Base-by-base conservation (phyloP, 2,329 filamentous ascomycete genomes). In the Penicillium italicum region DNA sequence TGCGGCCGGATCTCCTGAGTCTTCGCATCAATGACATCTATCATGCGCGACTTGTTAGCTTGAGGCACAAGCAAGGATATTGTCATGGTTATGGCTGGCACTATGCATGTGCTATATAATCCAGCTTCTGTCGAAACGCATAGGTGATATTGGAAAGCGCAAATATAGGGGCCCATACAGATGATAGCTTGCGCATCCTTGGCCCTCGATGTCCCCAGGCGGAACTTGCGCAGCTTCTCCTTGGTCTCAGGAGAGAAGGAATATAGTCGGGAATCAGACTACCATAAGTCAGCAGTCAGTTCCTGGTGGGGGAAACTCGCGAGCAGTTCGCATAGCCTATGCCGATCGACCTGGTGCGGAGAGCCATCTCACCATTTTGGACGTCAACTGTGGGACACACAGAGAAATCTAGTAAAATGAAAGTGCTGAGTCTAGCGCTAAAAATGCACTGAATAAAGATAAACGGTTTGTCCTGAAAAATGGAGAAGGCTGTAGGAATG, bases 221-320 rank as follows among this genome's bases (percentile, higher is more conserved):
- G 89, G 79, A 99, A 99, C 77, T 97, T 97, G 74, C 90, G 89
- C 63, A 99, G 84, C 70, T 92, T 87, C 63, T 91, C 86, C 76
- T 88, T 94, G 43, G 91, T 96, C 77, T 94, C 90, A 62, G 86
- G 84, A 31, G 91, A 95, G 83, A 97, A 96, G 57, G 89, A 90
- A 79, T 96, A 97, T 60, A 97, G 83, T 66, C 91, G 83, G 59
- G 91, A 86, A 80, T 97, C 92, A 70, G 92, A 95, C 67, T 86
- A n/a, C 30, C 5, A 12, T 18, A 36, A 7, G 24, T 61, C 37
- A 63, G 59, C 42, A 41, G 33, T 20, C n/a, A n/a, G 33, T 16
- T 9, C n/a, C 20, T 31, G 24, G 10, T 43, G 31, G 12, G 11
- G 37, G 10, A 43, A n/a, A 24, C 8, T 42, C 18, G 52, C 8